Base-by-base conservation (phyloP, 2,329 filamentous ascomycete species). In the Capronia coronata region DNA sequence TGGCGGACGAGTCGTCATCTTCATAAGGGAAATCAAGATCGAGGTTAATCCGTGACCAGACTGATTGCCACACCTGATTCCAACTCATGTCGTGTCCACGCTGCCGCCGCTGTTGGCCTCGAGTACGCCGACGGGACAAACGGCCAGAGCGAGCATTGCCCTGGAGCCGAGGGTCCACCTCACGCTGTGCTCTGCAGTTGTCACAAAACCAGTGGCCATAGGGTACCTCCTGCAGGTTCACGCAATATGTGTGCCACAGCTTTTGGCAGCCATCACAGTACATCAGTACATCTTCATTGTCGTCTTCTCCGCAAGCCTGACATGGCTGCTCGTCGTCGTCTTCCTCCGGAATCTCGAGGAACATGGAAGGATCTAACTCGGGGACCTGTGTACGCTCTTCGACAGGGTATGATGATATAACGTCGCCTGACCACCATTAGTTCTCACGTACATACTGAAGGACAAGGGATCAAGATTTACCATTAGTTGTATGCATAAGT, bases 221-320 rank as follows among this genome's bases (percentile, higher is more conserved):
- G 18, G 90, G 89, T 48, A 94, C 80, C 46, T 75, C 71, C 52
- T 90, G 83, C 43, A 95, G 77, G 27, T 87, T 90, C 54, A 94
- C 80, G 67, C 93, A 98, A 67, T 94, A 87, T 41, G 89, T 89
- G 67, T 98, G 93, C 62, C 91, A 95, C 37, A 86, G 80, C 27
- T 84, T 83, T 72, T 94, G 85, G 72, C 93, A 98, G 63, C 82
- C 84, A 67, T 96, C 89, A 70, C 93, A 98, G 53, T 94, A 80
- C 58, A 97, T 82, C 45, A 95, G 78, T 14, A 89, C 76, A 57
- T 94, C 86, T 67, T 93, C 86, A 60, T 91, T 81, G 58, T 93
- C 88, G 59, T 82, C 76, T 43, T 81, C 79, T 56, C 85, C 84
- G 72, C 93, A 98, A 43, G 96, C 77, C 43, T 87, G 84, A 67